phyloP scores from a whole-genome alignment of 306 rosid species.

The Gillenia trifoliata region DNA sequence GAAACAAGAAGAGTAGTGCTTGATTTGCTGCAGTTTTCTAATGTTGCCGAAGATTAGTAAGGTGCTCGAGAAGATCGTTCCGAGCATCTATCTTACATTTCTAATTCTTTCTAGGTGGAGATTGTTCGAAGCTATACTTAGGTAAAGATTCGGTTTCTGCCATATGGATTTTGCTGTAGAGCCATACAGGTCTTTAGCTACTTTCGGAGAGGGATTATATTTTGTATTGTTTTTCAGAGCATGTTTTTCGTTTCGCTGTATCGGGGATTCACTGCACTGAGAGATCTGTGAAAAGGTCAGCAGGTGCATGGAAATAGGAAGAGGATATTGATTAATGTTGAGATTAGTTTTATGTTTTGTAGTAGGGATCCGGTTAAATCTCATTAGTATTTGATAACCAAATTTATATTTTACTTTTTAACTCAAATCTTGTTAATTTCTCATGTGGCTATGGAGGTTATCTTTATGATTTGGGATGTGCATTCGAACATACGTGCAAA shows the following conservation, averaged over 20 bases:
- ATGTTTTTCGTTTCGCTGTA: constrained; percentile 10
- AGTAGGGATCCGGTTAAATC: background rate
- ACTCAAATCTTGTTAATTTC: background rate
- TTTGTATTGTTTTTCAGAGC: constrained; percentile 6
- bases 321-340: background rate
- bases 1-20: constrained; percentile 69
- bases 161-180: constrained; percentile 21
- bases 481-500: too few species aligned
- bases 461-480: background rate
- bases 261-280: constrained; percentile 1
- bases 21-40: constrained; percentile 20
- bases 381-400: background rate
- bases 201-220: constrained; percentile 25
- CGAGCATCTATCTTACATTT: constrained; percentile 10
- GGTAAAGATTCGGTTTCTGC: constrained; percentile 11
- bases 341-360: background rate
- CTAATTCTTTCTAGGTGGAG: constrained; percentile 19
- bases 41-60: background rate
- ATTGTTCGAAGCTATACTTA: constrained; percentile 5
- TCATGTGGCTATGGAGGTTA: background rate
- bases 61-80: constrained; percentile 3
- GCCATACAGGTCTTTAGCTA: constrained; percentile 35
- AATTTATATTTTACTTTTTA: background rate
- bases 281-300: background rate
- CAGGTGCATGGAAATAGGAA: constrained; percentile 12